Conservation (phyloP, 257 asterid genomes). For the Forsythia viridissima region DNA sequence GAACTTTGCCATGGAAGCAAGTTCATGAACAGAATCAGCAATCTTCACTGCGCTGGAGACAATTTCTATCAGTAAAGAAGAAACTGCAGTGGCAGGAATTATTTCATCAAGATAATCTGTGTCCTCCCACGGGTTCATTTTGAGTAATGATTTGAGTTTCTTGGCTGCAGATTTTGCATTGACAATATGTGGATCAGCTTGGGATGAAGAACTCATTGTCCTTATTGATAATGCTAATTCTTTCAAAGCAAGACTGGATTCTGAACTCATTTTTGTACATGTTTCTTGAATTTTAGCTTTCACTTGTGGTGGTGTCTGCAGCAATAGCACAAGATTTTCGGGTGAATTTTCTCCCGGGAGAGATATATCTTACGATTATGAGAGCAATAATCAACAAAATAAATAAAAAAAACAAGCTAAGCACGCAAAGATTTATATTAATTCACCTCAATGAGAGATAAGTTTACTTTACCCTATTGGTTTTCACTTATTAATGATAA, state of each 20-base stretch:
- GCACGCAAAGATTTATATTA: no score
- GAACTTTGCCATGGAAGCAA: constrained; percentile 28
- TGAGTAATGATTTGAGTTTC: constrained; percentile 18
- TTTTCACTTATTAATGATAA: no score
- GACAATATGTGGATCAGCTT: constrained; percentile 11
- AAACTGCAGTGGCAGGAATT: constrained; percentile 23
- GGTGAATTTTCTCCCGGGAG: background rate
- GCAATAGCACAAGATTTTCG: background rate
- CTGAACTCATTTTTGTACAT: constrained; percentile 37
- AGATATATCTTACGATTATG: no score
- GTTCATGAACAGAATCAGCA: constrained; percentile 26
- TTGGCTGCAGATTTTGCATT: constrained; percentile 29
- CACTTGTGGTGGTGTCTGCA: constrained; percentile 29
- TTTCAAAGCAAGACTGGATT: constrained; percentile 39
- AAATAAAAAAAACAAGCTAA: no score
- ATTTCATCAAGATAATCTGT: constrained; percentile 18
- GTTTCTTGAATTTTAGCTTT: constrained; percentile 32
- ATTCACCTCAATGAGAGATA: no score
- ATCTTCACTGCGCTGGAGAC: constrained; percentile 26
- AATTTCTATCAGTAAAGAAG: constrained; percentile 27
- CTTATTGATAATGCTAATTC: constrained; percentile 32
- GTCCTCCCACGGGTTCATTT: constrained; percentile 3
- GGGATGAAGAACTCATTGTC: constrained; percentile 30
- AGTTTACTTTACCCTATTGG: no score
- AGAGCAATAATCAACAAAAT: no score